phyloP scores from a whole-genome alignment of 306 rosid genomes.

The Cicer judaicum region DNA sequence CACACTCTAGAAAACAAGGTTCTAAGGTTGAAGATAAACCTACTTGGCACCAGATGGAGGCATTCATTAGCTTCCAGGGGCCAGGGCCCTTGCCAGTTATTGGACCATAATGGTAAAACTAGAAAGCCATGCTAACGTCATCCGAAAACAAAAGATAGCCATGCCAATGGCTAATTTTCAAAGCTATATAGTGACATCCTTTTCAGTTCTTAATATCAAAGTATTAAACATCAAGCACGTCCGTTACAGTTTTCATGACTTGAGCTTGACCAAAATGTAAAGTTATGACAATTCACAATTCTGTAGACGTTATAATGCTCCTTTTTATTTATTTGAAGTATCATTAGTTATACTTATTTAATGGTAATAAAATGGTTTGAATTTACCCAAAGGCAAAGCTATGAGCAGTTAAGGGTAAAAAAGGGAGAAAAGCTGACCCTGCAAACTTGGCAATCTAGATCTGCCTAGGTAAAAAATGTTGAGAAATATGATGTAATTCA shows the following conservation, averaged over 20 bases:
- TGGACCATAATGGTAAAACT: neutral
- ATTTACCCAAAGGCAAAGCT: neutral
- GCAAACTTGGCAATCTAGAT: neutral
- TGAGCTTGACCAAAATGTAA: slow-evolving; percentile 3
- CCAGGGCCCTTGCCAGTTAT: neutral
- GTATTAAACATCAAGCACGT: neutral
- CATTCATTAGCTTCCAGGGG: neutral
- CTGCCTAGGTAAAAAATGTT: neutral
- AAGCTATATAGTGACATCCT: neutral
- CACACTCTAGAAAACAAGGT: slow-evolving; percentile 6
- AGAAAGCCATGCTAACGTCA: neutral
- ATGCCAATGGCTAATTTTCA: neutral
- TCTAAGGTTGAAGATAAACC: slow-evolving; percentile 14
- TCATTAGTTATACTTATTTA: neutral
- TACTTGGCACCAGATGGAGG: neutral
- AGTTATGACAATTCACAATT: neutral
- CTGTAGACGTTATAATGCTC: neutral
- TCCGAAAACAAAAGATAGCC: neutral
- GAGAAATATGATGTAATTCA: no score
- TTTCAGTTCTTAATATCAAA: neutral
- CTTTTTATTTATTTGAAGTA: neutral
- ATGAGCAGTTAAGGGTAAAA: neutral
- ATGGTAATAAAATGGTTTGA: neutral
- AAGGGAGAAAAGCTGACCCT: neutral
- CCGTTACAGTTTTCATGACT: neutral